Percentiles rank a stretch among this genome's conserved stretches.
Conservation (phyloP, 306 rosid species). For the Hippophae gyantsensis region DNA sequence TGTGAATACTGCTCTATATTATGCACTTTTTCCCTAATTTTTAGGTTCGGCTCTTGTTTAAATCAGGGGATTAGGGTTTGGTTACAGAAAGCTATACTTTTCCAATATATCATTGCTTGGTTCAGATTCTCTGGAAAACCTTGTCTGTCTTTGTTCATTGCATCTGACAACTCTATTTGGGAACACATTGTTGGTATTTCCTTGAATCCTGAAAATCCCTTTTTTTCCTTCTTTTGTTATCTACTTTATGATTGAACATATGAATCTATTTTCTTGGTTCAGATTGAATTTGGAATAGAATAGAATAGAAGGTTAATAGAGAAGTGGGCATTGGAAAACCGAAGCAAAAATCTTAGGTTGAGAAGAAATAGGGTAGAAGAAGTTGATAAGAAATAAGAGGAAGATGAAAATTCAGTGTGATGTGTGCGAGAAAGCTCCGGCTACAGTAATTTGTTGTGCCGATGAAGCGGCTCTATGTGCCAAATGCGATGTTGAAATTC, state of each 20-base stretch:
- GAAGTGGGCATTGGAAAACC: neutral
- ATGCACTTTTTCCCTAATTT: no score
- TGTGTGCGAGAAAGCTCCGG: constrained; percentile 93
- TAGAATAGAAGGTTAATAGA: neutral
- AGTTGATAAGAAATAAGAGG: neutral
- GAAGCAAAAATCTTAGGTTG: neutral
- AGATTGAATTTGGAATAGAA: neutral
- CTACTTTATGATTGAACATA: neutral
- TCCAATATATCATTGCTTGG: neutral
- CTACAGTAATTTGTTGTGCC: constrained; percentile 88
- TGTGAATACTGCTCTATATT: no score
- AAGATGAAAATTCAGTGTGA: constrained; percentile 94
- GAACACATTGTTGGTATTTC: neutral
- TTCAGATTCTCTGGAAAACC: neutral
- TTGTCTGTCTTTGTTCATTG: neutral
- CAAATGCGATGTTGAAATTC: constrained; percentile 87
- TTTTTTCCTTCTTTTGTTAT: neutral
- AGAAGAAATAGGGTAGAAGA: neutral
- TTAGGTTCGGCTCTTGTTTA: no score
- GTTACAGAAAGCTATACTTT: neutral
- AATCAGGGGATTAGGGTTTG: no score
- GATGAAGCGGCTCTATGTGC: constrained; percentile 96
- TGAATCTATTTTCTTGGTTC: no score
- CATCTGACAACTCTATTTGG: neutral
- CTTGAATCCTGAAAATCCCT: neutral